These are phyloP conservation scores for Hirsutella rhossiliensis DNA, from an alignment of 2,329 filamentous ascomycete genomes.

Conservation along the genomic window DNA sequence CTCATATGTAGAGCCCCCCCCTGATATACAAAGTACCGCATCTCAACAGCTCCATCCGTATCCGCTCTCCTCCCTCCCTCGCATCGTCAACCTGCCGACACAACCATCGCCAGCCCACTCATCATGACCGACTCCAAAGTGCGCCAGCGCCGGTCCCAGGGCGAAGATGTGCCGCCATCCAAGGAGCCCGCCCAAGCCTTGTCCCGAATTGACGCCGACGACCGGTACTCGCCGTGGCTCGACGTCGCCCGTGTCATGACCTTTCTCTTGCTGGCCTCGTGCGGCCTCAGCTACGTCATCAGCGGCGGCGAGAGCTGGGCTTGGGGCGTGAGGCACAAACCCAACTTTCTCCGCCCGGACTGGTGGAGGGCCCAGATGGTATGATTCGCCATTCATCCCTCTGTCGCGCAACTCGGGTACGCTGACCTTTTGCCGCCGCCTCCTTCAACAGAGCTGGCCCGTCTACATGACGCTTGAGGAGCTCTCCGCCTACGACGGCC, in stretches of 20 bases:
- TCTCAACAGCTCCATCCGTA: no score
- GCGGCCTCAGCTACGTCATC: conserved; percentile 63
- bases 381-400: conserved; percentile 14
- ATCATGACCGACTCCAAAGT: conserved; percentile 26
- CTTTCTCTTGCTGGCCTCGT: conserved; percentile 54
- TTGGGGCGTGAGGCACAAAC: conserved; percentile 51
- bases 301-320: conserved; percentile 57
- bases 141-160: conserved; percentile 30
- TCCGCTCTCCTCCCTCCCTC: background rate
- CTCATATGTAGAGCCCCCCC: no score
- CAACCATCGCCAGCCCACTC: background rate
- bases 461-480: conserved; percentile 62
- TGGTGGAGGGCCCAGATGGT: conserved; percentile 51
- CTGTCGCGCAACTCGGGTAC: conserved; percentile 1
- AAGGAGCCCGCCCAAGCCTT: conserved; percentile 1
- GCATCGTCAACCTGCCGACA: no score
- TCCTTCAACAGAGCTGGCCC: conserved; percentile 36
- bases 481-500: conserved; percentile 66
- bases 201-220: conserved; percentile 26
- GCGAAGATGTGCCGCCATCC: background rate
- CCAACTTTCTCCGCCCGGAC: conserved; percentile 47
- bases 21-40: no score
- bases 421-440: background rate
- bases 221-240: conserved; percentile 46
- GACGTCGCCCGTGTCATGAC: conserved; percentile 59